Evolutionary conservation across 2,329 filamentous ascomycete genomes (phyloP), one percentile per base, ranked within the genome.

Genomic region (Ceratocystis colombiana): DNA sequence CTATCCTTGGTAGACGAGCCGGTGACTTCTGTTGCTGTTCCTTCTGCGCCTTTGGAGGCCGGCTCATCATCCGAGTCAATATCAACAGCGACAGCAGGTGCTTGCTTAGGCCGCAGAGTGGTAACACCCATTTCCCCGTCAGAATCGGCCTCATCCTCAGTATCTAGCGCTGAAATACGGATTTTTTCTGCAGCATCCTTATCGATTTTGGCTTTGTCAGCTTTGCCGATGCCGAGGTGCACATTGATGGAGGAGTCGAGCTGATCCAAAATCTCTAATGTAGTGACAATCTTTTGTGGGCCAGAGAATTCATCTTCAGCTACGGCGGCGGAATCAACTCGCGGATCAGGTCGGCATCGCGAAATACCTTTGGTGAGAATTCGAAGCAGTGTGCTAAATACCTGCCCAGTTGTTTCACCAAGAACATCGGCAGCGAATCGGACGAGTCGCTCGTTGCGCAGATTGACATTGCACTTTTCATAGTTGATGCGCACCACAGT

Each of bases 401-500:
- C 84, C 68, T 87, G 81, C 0, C 88, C 86, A 0, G 92, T 95
- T 1, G 83, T 85, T 50, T 85, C 80, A 57, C 91, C 89, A 22
- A 94, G 81, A 41, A 83, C 80, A 64, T 88, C 84, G 64, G 85
- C 81, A 0, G 86, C 90, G 66, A 91, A 83, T n/a, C 85, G 80
- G 64, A 87, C 84, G 2, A 97, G 84, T 22, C 85, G 84, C 69
- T 87, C 82, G 71, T 90, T 96, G 66, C 93, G 89, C 69, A 96
- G 79, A 62, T 89, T 86, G 8, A 96, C 89, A 5, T 87, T 79
- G 68, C 90, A 89, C 74, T 93, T 95, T 66, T 92, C 88, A 72
- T 90, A 87, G 73, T 96, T 96, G 65, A 96, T 79, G 33, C 87
- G 84, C 62, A 97, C 79, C 45, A 92, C 81, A 69, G 91, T 79